A percentile compares a stretch with the other conserved stretches of the same genome.
Conservation (phyloP, 225 moss, liverwort and hornwort species). For the Anthoceros angustus region DNA sequence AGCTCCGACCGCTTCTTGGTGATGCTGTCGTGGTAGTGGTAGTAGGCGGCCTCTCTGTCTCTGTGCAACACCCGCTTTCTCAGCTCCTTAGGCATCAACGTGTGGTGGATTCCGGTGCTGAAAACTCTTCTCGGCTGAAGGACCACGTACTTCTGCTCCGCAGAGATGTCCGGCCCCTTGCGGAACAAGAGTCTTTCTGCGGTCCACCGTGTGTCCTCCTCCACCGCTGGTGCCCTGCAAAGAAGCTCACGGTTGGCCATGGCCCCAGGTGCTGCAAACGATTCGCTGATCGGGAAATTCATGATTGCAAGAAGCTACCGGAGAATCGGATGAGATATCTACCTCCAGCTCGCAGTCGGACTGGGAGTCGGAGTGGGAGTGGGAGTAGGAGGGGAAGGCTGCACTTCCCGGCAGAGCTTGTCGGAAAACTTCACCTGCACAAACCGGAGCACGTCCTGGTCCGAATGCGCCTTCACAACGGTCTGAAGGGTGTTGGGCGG, state of each 20-base stretch:
- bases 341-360: not conserved
- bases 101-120: not conserved
- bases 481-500: not conserved
- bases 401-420: not conserved
- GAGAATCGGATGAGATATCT: not conserved
- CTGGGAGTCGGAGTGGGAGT: too few relatives aligned
- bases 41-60: not conserved
- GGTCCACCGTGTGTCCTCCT: not conserved
- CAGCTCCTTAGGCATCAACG: not conserved
- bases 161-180: not conserved
- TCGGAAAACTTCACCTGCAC: not conserved
- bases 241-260: too few relatives aligned
- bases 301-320: not conserved
- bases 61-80: not conserved
- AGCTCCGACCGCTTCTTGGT: not conserved
- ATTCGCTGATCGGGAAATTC: too few relatives aligned
- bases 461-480: not conserved
- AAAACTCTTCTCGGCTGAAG: not conserved
- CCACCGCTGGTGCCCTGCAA: not conserved
- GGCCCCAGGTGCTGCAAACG: too few relatives aligned
- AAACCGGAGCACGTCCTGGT: not conserved
- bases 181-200: not conserved
- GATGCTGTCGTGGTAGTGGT: slow-evolving; percentile 4
- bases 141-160: not conserved
- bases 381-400: too few relatives aligned